Evolutionary conservation across 1,284 basidiomycete genomes (phyloP).

Genomic region (Ustilago esculenta): DNA sequence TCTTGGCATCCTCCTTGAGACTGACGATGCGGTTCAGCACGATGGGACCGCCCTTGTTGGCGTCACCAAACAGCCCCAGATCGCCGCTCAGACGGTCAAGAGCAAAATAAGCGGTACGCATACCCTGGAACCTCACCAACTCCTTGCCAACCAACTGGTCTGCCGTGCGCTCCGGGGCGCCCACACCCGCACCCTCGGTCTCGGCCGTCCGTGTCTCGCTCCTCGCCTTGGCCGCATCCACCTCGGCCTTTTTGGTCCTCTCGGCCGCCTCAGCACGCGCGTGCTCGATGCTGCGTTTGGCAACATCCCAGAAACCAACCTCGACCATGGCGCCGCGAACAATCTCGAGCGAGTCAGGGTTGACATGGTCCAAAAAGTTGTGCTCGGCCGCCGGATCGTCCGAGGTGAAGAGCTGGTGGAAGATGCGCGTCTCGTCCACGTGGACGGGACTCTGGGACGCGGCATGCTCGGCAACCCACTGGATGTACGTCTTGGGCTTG

Average conservation of each 20-base stretch:
- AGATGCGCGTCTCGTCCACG: conserved; percentile 89
- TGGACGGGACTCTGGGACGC: conserved; percentile 81
- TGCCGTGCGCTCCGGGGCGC: conserved; percentile 70
- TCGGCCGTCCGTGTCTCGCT: conserved; percentile 19
- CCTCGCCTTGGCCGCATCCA: conserved; percentile 66
- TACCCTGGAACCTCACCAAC: conserved; percentile 93
- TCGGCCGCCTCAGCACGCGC: conserved; percentile 76
- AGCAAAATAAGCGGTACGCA: conserved; percentile 94
- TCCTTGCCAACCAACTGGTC: conserved; percentile 90
- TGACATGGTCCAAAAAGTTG: conserved; percentile 81
- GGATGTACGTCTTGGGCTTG: conserved; percentile 95
- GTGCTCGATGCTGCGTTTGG: conserved; percentile 75
- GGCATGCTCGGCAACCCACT: conserved; percentile 92
- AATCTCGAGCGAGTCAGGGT: conserved; percentile 80
- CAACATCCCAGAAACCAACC: conserved; percentile 86
- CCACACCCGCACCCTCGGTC: conserved; percentile 24
- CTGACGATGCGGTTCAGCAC: conserved; percentile 93
- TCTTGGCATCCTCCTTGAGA: conserved; percentile 82
- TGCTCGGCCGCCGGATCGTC: conserved; percentile 82
- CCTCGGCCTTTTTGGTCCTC: conserved; percentile 69
- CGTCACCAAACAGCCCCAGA: conserved; percentile 59
- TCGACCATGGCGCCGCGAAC: conserved; percentile 85
- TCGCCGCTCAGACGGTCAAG: conserved; percentile 78
- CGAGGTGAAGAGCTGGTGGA: conserved; percentile 91
- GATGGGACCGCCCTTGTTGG: conserved; percentile 78